phyloP scores from a whole-genome alignment of 1,284 basidiomycete species.

The Cerioporus squamosus region DNA sequence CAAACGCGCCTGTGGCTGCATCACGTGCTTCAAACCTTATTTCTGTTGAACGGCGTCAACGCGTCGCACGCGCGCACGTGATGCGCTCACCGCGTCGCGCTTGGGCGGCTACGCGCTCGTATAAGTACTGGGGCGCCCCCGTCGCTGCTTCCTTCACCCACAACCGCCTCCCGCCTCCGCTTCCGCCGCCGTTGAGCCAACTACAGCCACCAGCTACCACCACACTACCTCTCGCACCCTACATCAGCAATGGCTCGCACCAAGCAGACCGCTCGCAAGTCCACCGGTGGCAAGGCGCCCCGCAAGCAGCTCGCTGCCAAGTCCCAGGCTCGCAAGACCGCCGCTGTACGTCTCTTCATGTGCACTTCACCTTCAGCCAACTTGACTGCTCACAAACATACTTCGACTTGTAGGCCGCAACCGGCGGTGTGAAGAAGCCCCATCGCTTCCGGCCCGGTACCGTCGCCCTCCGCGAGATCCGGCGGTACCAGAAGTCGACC shows the following conservation, averaged over 20 bases:
- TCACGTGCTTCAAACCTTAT: slow-evolving; percentile 29
- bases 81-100: slow-evolving; percentile 23
- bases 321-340: slow-evolving; percentile 54
- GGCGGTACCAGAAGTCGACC: slow-evolving; percentile 84
- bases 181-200: neutral
- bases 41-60: slow-evolving; percentile 36
- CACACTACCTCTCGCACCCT: too few species aligned
- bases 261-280: slow-evolving; percentile 84
- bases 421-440: slow-evolving; percentile 85
- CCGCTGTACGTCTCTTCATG: slow-evolving; percentile 28
- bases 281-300: slow-evolving; percentile 78
- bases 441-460: slow-evolving; percentile 69
- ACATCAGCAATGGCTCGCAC: slow-evolving; percentile 51
- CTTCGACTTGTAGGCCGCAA: slow-evolving; percentile 34
- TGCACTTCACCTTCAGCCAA: neutral
- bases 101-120: slow-evolving; percentile 3
- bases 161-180: slow-evolving; percentile 10
- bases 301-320: slow-evolving; percentile 74
- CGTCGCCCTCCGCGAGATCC: slow-evolving; percentile 85
- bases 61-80: slow-evolving; percentile 34
- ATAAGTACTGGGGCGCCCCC: slow-evolving; percentile 18
- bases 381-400: neutral
- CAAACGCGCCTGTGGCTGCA: slow-evolving; percentile 20
- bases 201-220: slow-evolving; percentile 12
- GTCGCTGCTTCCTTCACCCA: slow-evolving; percentile 4